Percentiles rank a stretch among this genome's conserved stretches.
Evolutionary conservation across 495 filamentous ascomycete genomes (phyloP).

Genomic region (Chaetomium fimeti): DNA sequence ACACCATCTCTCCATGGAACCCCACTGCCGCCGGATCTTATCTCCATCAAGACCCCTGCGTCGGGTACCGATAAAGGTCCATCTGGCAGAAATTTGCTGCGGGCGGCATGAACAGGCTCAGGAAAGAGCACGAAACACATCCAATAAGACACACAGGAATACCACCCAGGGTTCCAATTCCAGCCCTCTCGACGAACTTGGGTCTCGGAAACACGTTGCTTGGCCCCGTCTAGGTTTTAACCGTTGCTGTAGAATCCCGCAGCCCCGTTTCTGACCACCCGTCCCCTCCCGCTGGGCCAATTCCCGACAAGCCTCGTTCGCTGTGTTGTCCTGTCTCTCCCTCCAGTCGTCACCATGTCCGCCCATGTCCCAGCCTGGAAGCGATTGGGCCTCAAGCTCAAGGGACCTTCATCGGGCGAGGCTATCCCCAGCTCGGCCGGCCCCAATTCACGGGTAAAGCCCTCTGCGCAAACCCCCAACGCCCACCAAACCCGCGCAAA

Average conservation of each 20-base stretch:
- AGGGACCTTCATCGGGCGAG: slow-evolving; percentile 54
- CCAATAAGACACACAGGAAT: slow-evolving; percentile 30
- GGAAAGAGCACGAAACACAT: slow-evolving; percentile 26
- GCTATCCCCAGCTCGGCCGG: slow-evolving; percentile 32
- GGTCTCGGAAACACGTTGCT: slow-evolving; percentile 17
- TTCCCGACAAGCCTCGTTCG: slow-evolving; percentile 11
- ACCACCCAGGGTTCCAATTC: slow-evolving; percentile 22
- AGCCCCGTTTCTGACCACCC: slow-evolving; percentile 19
- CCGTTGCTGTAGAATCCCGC: slow-evolving; percentile 18
- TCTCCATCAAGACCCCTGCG: slow-evolving; percentile 26
- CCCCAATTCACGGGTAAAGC: slow-evolving; percentile 24
- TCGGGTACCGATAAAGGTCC: slow-evolving; percentile 34
- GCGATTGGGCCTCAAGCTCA: slow-evolving; percentile 72
- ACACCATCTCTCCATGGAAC: not conserved
- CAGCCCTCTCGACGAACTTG: slow-evolving; percentile 26
- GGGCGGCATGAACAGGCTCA: slow-evolving; percentile 23
- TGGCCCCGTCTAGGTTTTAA: slow-evolving; percentile 16
- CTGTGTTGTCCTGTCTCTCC: slow-evolving; percentile 15
- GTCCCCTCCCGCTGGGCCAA: not conserved
- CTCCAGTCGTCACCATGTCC: slow-evolving; percentile 33
- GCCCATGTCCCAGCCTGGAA: slow-evolving; percentile 69
- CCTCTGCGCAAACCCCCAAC: slow-evolving; percentile 22
- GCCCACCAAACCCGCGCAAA: slow-evolving; percentile 22
- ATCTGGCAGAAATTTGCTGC: slow-evolving; percentile 40
- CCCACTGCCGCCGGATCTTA: slow-evolving; percentile 26